These are phyloP conservation scores for Vicia villosa DNA, from an alignment of 306 rosid species.

Conservation along the genomic window DNA sequence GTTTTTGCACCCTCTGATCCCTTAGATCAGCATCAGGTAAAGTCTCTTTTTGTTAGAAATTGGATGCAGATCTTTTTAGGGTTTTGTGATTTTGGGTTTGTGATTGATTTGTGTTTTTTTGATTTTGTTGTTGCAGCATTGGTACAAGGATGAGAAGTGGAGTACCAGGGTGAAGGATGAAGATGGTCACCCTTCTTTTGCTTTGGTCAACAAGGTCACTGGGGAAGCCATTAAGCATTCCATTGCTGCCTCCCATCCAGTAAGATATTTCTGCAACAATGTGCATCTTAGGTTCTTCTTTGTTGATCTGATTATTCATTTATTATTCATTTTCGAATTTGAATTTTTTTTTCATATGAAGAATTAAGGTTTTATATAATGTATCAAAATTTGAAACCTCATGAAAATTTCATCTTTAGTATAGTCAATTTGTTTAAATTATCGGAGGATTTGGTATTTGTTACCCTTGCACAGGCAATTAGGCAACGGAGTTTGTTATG, in stretches of 20 bases:
- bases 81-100: too few relatives aligned
- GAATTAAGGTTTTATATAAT: too few relatives aligned
- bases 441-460: neutral
- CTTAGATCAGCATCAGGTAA: slow-evolving; percentile 55
- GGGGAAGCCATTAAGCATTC: slow-evolving; percentile 85
- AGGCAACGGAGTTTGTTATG: neutral
- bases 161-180: slow-evolving; percentile 79
- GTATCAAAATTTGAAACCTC: too few relatives aligned
- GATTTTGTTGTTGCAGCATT: slow-evolving; percentile 52
- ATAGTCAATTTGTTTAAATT: too few relatives aligned
- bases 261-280: slow-evolving; percentile 44
- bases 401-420: too few relatives aligned
- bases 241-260: slow-evolving; percentile 68
- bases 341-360: too few relatives aligned
- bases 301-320: too few relatives aligned
- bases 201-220: slow-evolving; percentile 77
- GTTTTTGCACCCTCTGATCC: slow-evolving; percentile 62
- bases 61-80: neutral
- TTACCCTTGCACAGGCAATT: neutral
- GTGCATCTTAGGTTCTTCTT: too few relatives aligned
- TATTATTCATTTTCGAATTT: too few relatives aligned
- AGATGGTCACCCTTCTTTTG: slow-evolving; percentile 74
- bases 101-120: neutral
- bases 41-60: neutral
- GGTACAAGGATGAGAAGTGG: slow-evolving; percentile 89